These are phyloP conservation scores for Geotrichum macrosporum DNA, from an alignment of 1,139 yeast species.

Conservation along the genomic window DNA sequence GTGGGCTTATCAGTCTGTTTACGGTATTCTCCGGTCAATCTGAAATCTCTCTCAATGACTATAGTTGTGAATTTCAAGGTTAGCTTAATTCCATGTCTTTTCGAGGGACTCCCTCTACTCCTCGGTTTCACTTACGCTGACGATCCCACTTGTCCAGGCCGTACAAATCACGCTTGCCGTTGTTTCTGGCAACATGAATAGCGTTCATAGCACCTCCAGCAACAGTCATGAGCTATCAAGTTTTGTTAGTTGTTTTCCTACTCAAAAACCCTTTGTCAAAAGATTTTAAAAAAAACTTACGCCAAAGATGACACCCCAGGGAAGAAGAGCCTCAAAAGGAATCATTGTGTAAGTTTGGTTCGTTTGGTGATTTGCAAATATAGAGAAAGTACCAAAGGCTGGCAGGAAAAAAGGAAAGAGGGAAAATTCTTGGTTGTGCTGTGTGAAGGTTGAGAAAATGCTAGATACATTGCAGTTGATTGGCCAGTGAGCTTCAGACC, in stretches of 20 bases:
- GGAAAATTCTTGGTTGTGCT: slow-evolving; percentile 11
- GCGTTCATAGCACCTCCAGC: slow-evolving; percentile 51
- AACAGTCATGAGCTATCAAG: slow-evolving; percentile 43
- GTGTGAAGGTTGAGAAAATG: slow-evolving; percentile 10
- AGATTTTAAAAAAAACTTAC: slow-evolving; percentile 38
- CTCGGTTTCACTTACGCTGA: slow-evolving; percentile 36
- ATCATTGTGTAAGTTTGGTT: slow-evolving; percentile 49
- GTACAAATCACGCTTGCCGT: slow-evolving; percentile 52
- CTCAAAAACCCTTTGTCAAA: slow-evolving; percentile 42
- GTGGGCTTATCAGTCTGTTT: slow-evolving; percentile 63
- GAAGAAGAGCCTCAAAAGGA: slow-evolving; percentile 70
- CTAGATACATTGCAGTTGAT: slow-evolving; percentile 9
- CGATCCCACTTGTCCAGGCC: slow-evolving; percentile 59
- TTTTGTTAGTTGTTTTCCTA: background rate
- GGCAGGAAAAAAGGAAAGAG: slow-evolving; percentile 4
- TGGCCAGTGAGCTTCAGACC: slow-evolving; percentile 8
- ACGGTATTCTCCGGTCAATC: slow-evolving; percentile 68
- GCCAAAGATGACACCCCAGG: slow-evolving; percentile 59
- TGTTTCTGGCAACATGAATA: slow-evolving; percentile 49
- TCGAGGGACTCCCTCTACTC: too few species aligned
- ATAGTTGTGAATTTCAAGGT: slow-evolving; percentile 20
- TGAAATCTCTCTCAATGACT: slow-evolving; percentile 66
- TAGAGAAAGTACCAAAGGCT: too few species aligned
- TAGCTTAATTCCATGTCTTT: background rate
- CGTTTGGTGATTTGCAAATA: slow-evolving; percentile 2